Percentiles rank a stretch among this genome's conserved stretches.
Conservation (phyloP, 2,329 filamentous ascomycete genomes). For the Ilyonectria robusta region DNA sequence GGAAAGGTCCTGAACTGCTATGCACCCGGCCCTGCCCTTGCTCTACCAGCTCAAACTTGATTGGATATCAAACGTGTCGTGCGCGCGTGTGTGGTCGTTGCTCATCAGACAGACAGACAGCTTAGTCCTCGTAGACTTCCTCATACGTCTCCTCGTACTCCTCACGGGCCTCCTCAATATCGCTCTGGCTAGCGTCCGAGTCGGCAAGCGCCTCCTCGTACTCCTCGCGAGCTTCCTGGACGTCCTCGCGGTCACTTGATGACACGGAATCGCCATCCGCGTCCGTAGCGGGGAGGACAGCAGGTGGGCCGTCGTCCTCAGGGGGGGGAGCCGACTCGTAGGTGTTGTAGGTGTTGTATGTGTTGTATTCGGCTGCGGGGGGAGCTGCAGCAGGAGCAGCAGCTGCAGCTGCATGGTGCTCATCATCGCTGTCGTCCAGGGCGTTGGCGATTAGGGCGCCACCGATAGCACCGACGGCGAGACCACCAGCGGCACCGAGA, state of each 20-base stretch:
- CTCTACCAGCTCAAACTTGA: conserved; percentile 30
- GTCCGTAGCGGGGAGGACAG: conserved; percentile 56
- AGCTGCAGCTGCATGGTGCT: conserved; percentile 33
- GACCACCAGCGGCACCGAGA: conserved; percentile 71
- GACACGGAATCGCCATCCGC: conserved; percentile 59
- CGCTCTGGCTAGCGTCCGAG: conserved; percentile 65
- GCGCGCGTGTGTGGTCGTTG: conserved; percentile 20
- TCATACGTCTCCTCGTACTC: conserved; percentile 58
- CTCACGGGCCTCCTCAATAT: conserved; percentile 67
- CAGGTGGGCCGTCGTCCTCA: conserved; percentile 48
- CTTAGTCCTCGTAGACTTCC: conserved; percentile 47
- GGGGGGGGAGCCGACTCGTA: conserved; percentile 14
- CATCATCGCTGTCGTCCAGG: conserved; percentile 51
- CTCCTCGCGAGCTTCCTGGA: conserved; percentile 58
- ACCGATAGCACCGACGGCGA: conserved; percentile 70
- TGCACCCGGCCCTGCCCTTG: conserved; percentile 10
- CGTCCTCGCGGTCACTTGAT: conserved; percentile 59
- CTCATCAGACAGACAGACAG: conserved; percentile 26
- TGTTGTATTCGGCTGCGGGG: conserved; percentile 17
- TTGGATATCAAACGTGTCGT: conserved; percentile 42
- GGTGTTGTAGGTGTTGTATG: conserved; percentile 1
- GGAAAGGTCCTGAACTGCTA: conserved; percentile 16
- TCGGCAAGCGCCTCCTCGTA: conserved; percentile 61
- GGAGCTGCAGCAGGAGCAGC: conserved; percentile 22
- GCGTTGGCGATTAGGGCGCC: conserved; percentile 72